Base-by-base conservation (phyloP, 495 filamentous ascomycete species). In the Melanomma pulvis-pyrius region DNA sequence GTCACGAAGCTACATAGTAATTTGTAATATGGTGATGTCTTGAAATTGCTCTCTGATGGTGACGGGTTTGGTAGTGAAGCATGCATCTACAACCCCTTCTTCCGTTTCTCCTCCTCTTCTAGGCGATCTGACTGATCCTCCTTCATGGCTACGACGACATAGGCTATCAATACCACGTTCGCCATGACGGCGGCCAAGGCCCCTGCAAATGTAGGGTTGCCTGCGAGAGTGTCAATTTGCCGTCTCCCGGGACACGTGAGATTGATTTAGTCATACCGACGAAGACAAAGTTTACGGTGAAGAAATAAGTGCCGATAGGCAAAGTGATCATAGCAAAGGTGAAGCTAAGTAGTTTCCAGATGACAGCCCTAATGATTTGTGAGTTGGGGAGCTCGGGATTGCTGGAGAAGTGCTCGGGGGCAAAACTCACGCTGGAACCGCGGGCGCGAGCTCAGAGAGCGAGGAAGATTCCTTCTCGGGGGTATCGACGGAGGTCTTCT, bases 151-250 rank as follows among this genome's bases (percentile, higher is more conserved):
- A 96, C 92, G 63, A 93, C 81, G 54, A 98, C 86, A 78, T 98
- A 99, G 17, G 86, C 88, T 63, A 99, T 86, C 61, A 99, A 80
- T 7, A 99, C 91, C 19, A 92, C 83, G 74, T 99, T 99, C 29
- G 94, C 94, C 66, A 90, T 88, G 41, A 98, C 77, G 24, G 96
- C 96, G 9, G 94, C 94, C 24, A 86, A 78, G 11, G 85, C 92
- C 6, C 92, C 94, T 4, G 92, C 91, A 65, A 85, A 92, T 17
- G 93, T 96, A 15, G 92, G 81, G 74, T 93, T 96, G 57, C 92
- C 93, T 70, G 46, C 34, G 2, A 9, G 51, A 29, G 9, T 39
- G 26, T 62, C 24, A 59, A 29, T 30, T 6, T 50, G 44, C 15
- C 15, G 4, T 34, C 30, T 34, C 30, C 4, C 30, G 12, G 30